phyloP scores from a whole-genome alignment of 305 asterid genomes.

The Fraxinus dipetala region DNA sequence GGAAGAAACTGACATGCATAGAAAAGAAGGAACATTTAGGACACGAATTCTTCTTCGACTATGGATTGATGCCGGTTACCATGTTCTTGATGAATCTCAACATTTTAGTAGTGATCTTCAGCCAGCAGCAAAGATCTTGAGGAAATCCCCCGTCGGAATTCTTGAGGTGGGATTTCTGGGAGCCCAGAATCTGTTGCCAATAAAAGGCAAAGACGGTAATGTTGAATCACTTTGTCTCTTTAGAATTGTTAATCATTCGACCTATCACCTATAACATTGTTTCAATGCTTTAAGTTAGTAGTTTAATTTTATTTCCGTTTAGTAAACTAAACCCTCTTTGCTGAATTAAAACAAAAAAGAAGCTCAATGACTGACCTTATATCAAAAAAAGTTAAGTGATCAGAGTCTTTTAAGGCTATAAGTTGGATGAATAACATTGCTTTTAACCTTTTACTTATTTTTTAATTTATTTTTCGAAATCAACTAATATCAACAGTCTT shows the following conservation, averaged over 20 bases:
- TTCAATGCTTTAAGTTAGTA: background rate
- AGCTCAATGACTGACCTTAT: background rate
- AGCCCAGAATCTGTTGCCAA: slow-evolving; percentile 68
- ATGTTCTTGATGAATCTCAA: slow-evolving; percentile 88
- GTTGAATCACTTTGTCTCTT: background rate
- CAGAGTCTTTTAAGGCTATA: background rate
- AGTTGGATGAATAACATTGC: background rate
- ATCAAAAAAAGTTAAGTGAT: background rate
- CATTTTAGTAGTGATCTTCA: slow-evolving; percentile 89
- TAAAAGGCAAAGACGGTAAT: slow-evolving; percentile 71
- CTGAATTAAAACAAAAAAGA: background rate
- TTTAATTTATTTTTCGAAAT: background rate
- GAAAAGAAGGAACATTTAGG: slow-evolving; percentile 67
- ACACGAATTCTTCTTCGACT: slow-evolving; percentile 66
- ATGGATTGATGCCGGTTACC: slow-evolving; percentile 80
- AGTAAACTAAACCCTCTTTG: background rate
- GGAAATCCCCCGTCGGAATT: slow-evolving; percentile 74
- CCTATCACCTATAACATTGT: background rate
- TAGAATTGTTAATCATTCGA: background rate
- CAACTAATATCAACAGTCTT: background rate
- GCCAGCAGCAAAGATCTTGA: slow-evolving; percentile 67
- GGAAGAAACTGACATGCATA: slow-evolving; percentile 50
- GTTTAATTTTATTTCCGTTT: background rate
- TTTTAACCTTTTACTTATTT: background rate
- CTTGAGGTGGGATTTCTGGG: slow-evolving; percentile 85